Evolutionary conservation across 2,329 filamentous ascomycete species (phyloP), one percentile per base, ranked within the genome.

Genomic region (Hypoxylon sp.): DNA sequence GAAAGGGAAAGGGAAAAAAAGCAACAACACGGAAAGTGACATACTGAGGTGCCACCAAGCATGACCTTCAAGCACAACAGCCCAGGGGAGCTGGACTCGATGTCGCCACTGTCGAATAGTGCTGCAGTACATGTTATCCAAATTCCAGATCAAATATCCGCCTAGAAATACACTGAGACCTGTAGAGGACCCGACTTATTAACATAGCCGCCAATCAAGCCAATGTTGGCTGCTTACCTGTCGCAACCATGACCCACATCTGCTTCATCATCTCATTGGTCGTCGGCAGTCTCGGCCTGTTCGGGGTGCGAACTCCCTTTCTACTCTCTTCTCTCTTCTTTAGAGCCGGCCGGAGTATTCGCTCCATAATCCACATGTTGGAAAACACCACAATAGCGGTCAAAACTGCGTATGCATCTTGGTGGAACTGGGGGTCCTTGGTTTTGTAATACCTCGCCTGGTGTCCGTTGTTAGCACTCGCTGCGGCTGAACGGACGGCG

Each of bases 351-450:
- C 83, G 78, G 50, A 87, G 75, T 51, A 80, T 69, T 36, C 74
- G 76, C 72, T 86, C 83, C 91, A 95, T 95, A 25, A 92, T 88
- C 76, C 89, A 93, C 83, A 94, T 90, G 73, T 89, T 91, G 34
- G 91, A 89, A 58, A 91, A 82, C 23, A 96, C 84, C 21, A 95
- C 88, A 45, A 89, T 83, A 4, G 85, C 85, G 0, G 93, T 96
- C 46, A 97, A 81, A 2, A 91, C 76, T 1, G 89, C 92, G 73
- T 94, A 97, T 3, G 90, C 91, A 67, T 89, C 90, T 77, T 97
- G 93, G 80, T 97, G 93, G 78, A 97, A 97, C 1, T 88, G 83
- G 0, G 93, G 93, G 70, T 97, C 90, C 76, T 94, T 93, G 14
- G 94, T 88, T 68, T 92, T 89, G 76, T 94, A 91, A 79, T 97